Conservation (phyloP, 2,329 filamentous ascomycete species). For the Cladosporium sp. region DNA sequence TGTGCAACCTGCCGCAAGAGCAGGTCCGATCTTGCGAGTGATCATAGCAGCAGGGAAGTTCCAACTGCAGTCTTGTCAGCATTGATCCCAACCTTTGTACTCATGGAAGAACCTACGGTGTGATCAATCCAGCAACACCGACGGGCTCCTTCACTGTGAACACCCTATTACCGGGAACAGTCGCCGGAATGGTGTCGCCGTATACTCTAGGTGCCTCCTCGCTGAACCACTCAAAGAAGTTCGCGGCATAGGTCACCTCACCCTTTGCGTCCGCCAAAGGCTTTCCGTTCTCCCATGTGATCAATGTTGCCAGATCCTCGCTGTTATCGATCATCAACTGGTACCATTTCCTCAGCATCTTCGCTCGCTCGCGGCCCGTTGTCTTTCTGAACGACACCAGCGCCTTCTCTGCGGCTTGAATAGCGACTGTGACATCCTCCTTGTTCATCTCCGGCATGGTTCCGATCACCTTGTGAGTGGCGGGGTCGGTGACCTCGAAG, state of each 20-base stretch:
- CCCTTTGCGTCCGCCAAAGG: slow-evolving; percentile 72
- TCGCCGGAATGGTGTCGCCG: slow-evolving; percentile 72
- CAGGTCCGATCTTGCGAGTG: slow-evolving; percentile 54
- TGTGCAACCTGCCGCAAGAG: slow-evolving; percentile 88
- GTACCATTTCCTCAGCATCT: slow-evolving; percentile 77
- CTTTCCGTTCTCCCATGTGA: slow-evolving; percentile 91
- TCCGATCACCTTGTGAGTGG: slow-evolving; percentile 77
- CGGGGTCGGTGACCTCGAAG: slow-evolving; percentile 86
- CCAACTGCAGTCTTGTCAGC: slow-evolving; percentile 51
- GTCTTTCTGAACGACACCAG: slow-evolving; percentile 69
- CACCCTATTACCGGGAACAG: slow-evolving; percentile 70
- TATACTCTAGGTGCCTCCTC: slow-evolving; percentile 74
- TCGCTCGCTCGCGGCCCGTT: slow-evolving; percentile 72
- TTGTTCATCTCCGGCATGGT: slow-evolving; percentile 80
- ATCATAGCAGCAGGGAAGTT: slow-evolving; percentile 65
- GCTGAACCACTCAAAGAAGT: slow-evolving; percentile 78
- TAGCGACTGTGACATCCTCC: slow-evolving; percentile 76
- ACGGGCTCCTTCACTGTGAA: slow-evolving; percentile 80
- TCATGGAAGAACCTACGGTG: slow-evolving; percentile 52
- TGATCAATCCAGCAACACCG: slow-evolving; percentile 79
- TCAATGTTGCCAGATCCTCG: slow-evolving; percentile 77
- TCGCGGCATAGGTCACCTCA: slow-evolving; percentile 71
- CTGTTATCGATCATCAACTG: slow-evolving; percentile 75
- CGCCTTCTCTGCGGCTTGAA: slow-evolving; percentile 77
- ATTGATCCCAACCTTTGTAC: neutral